Evolutionary conservation across 768 basidiomycete species (phyloP).

Genomic region (Boletus huronensis): DNA sequence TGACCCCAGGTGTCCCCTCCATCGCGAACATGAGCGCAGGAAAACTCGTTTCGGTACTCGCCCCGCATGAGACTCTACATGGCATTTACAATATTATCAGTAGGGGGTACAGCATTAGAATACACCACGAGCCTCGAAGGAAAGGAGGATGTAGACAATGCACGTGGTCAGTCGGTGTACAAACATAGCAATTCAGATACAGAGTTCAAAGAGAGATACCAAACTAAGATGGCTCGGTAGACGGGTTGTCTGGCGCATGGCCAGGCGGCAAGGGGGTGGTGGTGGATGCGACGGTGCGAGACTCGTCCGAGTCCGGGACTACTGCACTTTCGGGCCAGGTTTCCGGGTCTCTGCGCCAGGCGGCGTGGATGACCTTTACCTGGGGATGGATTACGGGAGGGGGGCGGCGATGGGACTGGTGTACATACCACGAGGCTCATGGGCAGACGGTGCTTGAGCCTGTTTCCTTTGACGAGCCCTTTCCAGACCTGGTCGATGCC

Average conservation of each 20-base stretch:
- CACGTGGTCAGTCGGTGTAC: neutral
- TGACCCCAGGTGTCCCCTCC: constrained; percentile 70
- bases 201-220: neutral
- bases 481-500: constrained; percentile 63
- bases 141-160: neutral
- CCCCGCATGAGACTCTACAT: constrained; percentile 13
- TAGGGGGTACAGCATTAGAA: neutral
- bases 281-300: constrained; percentile 10
- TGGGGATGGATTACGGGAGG: constrained; percentile 29
- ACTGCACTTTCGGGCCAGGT: constrained; percentile 68
- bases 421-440: constrained; percentile 58
- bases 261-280: neutral
- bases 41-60: neutral
- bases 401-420: neutral
- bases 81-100: constrained; percentile 9
- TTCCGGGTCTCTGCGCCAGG: constrained; percentile 67
- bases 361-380: constrained; percentile 71
- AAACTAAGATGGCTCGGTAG: constrained; percentile 2
- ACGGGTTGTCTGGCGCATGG: neutral
- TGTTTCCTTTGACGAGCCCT: constrained; percentile 54
- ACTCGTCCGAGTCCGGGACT: constrained; percentile 63
- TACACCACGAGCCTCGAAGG: constrained; percentile 2
- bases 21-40: constrained; percentile 52
- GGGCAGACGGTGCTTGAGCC: constrained; percentile 58
- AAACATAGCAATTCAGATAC: neutral